Evolutionary conservation across 2,329 filamentous ascomycete species (phyloP).

Genomic region (Bretziella fagacearum): DNA sequence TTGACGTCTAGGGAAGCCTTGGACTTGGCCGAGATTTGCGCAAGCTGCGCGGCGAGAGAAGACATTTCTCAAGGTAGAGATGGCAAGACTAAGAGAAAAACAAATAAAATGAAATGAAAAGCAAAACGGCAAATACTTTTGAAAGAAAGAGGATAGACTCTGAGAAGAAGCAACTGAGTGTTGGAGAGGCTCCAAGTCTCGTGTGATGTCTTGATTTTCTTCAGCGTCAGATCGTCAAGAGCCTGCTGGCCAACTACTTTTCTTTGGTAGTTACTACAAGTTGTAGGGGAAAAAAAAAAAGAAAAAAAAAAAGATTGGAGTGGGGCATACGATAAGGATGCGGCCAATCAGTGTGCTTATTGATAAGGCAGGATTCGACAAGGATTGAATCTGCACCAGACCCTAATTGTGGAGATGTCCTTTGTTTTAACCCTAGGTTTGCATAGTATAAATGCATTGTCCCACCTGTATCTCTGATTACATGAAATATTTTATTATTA

Average conservation of each 20-base stretch:
- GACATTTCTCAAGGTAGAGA: constrained; percentile 60
- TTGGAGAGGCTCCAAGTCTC: background rate
- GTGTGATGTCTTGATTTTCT: constrained; percentile 1
- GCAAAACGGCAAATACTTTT: constrained; percentile 6
- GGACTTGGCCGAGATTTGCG: constrained; percentile 76
- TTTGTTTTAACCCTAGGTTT: background rate
- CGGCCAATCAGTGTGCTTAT: constrained; percentile 1
- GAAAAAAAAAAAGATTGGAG: constrained; percentile 4
- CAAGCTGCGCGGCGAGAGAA: constrained; percentile 81
- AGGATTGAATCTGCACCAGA: background rate
- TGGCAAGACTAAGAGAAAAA: background rate
- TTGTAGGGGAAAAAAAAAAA: constrained; percentile 15
- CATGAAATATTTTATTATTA: too few relatives aligned
- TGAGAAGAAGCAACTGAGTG: background rate
- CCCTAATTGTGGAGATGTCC: background rate
- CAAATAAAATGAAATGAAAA: constrained; percentile 2
- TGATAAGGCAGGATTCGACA: background rate
- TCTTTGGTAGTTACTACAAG: too few relatives aligned
- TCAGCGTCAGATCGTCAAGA: too few relatives aligned
- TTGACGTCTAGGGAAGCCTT: constrained; percentile 85
- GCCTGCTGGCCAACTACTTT: too few relatives aligned
- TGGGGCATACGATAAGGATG: constrained; percentile 9
- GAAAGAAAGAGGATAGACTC: background rate
- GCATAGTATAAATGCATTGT: background rate
- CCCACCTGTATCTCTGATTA: too few relatives aligned